Conservation (phyloP, 345 rosid genomes). For the Corchorus capsularis region DNA sequence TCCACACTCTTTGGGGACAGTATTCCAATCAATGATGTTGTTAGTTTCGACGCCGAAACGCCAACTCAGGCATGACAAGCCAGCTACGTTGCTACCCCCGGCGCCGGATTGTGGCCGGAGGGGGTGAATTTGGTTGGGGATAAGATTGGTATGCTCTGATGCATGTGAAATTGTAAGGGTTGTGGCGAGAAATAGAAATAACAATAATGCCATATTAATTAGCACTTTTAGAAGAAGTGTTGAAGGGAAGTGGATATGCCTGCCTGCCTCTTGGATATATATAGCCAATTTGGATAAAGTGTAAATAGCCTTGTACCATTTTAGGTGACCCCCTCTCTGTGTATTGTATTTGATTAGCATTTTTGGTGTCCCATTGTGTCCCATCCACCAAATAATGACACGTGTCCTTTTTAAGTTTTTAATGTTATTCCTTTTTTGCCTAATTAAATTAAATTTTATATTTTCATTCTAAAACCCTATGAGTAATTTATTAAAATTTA, state of each 20-base stretch:
- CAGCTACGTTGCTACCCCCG: conserved; percentile 12
- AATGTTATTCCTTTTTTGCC: too few species aligned
- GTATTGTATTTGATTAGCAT: too few species aligned
- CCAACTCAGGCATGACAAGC: conserved; percentile 61
- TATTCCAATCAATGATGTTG: conserved; percentile 47
- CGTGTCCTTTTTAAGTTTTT: too few species aligned
- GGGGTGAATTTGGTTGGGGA: conserved; percentile 37
- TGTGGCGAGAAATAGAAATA: neutral
- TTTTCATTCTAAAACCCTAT: too few species aligned
- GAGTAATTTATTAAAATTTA: too few species aligned
- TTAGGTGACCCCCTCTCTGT: neutral
- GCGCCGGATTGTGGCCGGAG: conserved; percentile 43
- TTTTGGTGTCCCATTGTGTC: too few species aligned
- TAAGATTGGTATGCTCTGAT: neutral
- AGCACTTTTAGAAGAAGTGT: neutral
- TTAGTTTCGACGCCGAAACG: conserved; percentile 61
- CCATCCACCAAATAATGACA: too few species aligned
- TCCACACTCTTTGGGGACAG: conserved; percentile 50
- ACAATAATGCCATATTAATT: neutral
- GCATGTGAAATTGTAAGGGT: conserved; percentile 18
- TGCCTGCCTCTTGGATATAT: neutral
- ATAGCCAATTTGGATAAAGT: neutral
- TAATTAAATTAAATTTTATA: too few species aligned
- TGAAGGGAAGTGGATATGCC: neutral
- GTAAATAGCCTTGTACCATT: neutral